A percentile compares a stretch with the other conserved stretches of the same genome.
Evolutionary conservation across 305 asterid species (phyloP).

Genomic region (Petunia hybrid): DNA sequence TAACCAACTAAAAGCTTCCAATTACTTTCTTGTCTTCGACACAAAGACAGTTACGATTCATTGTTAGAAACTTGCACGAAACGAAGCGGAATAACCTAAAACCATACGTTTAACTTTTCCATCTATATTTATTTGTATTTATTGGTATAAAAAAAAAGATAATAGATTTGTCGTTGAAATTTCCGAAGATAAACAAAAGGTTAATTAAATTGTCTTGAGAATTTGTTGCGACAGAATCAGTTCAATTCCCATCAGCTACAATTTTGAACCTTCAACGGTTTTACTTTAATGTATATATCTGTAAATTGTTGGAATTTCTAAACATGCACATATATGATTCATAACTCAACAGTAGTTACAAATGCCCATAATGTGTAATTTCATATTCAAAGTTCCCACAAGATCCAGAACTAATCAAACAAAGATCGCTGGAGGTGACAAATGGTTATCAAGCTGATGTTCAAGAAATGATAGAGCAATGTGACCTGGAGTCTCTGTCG

Average conservation of each 20-base stretch:
- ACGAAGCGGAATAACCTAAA: neutral
- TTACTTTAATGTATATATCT: too few species aligned
- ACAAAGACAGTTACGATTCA: neutral
- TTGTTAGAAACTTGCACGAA: neutral
- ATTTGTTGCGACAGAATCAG: too few species aligned
- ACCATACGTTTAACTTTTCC: too few species aligned
- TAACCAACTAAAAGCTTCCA: neutral
- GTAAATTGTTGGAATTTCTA: too few species aligned
- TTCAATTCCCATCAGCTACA: too few species aligned
- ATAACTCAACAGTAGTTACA: neutral
- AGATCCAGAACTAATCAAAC: constrained; percentile 43
- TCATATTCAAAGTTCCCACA: constrained; percentile 40
- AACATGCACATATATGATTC: neutral
- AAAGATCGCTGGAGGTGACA: constrained; percentile 31
- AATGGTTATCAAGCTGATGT: constrained; percentile 40
- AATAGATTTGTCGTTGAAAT: too few species aligned
- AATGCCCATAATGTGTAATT: neutral
- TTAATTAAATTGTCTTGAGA: too few species aligned
- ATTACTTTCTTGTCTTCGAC: neutral
- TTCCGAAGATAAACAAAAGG: too few species aligned
- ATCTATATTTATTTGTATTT: too few species aligned
- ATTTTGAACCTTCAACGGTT: too few species aligned
- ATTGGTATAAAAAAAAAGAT: too few species aligned
- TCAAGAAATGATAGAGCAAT: constrained; percentile 38
- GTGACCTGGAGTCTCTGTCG: constrained; percentile 43